These are phyloP conservation scores for Globisporangium paroecandrum DNA, from an alignment of 352 stramenopile species.

Conservation along the genomic window DNA sequence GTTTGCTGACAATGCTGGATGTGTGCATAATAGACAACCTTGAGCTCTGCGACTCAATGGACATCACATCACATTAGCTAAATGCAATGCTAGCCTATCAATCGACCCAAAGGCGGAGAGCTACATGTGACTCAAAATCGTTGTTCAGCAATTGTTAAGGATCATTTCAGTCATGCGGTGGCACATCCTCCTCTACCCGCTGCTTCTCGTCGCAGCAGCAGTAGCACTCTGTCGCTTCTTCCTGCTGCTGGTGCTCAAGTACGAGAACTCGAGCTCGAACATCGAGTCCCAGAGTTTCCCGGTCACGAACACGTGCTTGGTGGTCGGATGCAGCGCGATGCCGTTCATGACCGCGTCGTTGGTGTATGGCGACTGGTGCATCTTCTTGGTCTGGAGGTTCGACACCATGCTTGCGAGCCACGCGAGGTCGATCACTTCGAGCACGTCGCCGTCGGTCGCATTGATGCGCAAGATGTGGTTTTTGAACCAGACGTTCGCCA, in stretches of 20 bases:
- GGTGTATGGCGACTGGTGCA: conserved; percentile 37
- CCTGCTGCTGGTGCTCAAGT: conserved; percentile 20
- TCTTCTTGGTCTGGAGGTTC: conserved; percentile 45
- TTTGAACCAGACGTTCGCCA: conserved; percentile 87
- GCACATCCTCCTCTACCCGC: background rate
- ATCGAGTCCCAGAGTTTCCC: conserved; percentile 86
- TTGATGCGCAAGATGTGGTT: conserved; percentile 79
- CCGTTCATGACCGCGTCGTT: conserved; percentile 87
- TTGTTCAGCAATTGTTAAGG: background rate
- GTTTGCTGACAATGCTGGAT: background rate
- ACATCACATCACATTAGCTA: background rate
- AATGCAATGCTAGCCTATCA: background rate
- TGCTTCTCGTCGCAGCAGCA: background rate
- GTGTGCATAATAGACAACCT: background rate
- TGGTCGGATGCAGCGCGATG: conserved; percentile 73
- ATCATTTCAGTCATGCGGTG: background rate
- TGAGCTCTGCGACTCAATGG: background rate
- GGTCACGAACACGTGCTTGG: conserved; percentile 64
- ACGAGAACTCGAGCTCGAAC: conserved; percentile 76
- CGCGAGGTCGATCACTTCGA: conserved; percentile 68
- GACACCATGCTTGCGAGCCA: conserved; percentile 61
- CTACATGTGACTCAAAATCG: background rate
- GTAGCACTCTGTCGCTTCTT: conserved; percentile 4
- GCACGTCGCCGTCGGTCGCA: conserved; percentile 49
- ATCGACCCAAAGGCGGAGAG: background rate